Evolutionary conservation across 306 rosid genomes (phyloP), one percentile per base, ranked within the genome.

Genomic region (Inga oerstediana): DNA sequence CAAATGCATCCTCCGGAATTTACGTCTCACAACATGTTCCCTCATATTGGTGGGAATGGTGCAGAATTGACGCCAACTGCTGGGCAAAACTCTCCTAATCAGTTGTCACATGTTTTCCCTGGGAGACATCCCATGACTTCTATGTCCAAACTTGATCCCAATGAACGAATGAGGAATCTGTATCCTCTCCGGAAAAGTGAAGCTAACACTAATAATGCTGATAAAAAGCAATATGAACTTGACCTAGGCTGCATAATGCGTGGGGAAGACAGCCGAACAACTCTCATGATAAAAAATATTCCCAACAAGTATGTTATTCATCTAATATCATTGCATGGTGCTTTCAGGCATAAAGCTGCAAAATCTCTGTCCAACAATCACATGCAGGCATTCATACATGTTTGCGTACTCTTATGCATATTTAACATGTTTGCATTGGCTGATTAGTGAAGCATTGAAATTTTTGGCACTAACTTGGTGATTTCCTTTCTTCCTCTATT

Each of bases 281-380:
- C 96, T 4, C 88, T 92, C 76, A 92, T 92, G 96, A 90, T 92
- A 48, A 92, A 92, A 86, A 92, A 92, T 79, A 92, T 92, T 81
- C 96, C 96, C 74, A 92, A 92, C 90, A 92, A 92, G 96, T 92
- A 90, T 41, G 88, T 74, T 34, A 64, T 45, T 76, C 58, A 27
- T 65, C 69, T 5, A 16, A 14, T 19, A 44, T 48, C 32, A 46
- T 51, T 52, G 17, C 69, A 48, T 72, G 75, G 49, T 19, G 8
- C 41, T 54, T 67, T 22, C 59, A 30, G 34, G 19, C 41, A 34
- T 61, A 73, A 15, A 46, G 13, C 22, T 46, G 37, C 54, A 39
- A 14, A 43, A 22, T 80, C 34, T 10, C 10, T 43, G 14, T 70
- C 48, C 24, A 34, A 4, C 43, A 35, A 35, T 62, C 62, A 49